Percentiles rank a stretch among this genome's conserved stretches.
Conservation (phyloP, 2,329 filamentous ascomycete genomes). For the Myrmaecium sp. region DNA sequence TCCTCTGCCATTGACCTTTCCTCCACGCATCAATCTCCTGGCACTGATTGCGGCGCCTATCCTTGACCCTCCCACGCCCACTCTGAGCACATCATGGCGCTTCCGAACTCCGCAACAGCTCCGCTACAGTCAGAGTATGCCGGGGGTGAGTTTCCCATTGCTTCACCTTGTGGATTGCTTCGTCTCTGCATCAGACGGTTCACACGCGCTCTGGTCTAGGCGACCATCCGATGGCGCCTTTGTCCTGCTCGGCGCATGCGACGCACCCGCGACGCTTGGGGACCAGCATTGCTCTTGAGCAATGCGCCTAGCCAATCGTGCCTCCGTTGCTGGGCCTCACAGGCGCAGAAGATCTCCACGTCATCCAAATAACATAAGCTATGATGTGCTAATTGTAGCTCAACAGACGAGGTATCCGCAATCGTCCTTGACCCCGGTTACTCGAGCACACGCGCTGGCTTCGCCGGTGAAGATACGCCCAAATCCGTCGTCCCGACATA, state of each 20-base stretch:
- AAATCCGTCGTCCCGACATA: conserved; percentile 85
- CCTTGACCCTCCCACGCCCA: not conserved
- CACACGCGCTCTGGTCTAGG: too few species aligned
- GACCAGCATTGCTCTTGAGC: too few species aligned
- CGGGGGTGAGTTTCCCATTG: conserved; percentile 19
- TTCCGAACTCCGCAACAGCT: conserved; percentile 21
- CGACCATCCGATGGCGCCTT: too few species aligned
- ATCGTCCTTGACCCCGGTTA: conserved; percentile 93
- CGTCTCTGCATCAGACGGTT: conserved; percentile 1
- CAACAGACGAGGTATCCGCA: conserved; percentile 82
- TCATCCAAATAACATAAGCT: too few species aligned
- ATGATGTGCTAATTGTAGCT: conserved; percentile 6
- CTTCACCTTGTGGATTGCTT: not conserved
- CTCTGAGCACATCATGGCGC: conserved; percentile 17
- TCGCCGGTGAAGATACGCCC: conserved; percentile 92
- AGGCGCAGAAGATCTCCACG: too few species aligned
- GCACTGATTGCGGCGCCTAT: not conserved
- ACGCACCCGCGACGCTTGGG: too few species aligned
- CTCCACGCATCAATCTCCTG: conserved; percentile 1
- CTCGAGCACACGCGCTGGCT: conserved; percentile 79
- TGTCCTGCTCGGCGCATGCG: too few species aligned
- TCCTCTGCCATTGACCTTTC: not conserved
- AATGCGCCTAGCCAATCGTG: too few species aligned
- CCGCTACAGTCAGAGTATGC: conserved; percentile 26
- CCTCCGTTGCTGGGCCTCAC: too few species aligned